Percentiles rank a stretch among this genome's conserved stretches.
phyloP scores from a whole-genome alignment of 768 basidiomycete genomes.

The Phaffia australis region DNA sequence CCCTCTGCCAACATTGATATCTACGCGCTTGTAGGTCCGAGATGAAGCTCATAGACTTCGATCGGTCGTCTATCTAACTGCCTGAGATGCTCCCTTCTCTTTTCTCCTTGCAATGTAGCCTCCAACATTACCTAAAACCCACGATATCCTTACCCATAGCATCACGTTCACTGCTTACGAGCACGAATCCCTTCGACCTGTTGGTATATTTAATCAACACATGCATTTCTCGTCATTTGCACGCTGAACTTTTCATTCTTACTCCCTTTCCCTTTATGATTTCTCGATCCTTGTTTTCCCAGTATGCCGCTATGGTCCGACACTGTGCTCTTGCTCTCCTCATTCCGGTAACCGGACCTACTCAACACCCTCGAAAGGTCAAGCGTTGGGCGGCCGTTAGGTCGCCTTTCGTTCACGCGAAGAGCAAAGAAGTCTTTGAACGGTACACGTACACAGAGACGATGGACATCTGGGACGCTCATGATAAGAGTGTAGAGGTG shows the following conservation, averaged over 20 bases:
- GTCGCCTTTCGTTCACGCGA: conserved; percentile 17
- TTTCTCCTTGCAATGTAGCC: conserved; percentile 5
- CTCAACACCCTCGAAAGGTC: not conserved
- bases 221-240: not conserved
- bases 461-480: conserved; percentile 23
- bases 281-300: not conserved
- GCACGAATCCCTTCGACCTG: conserved; percentile 3
- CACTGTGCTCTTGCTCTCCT: conserved; percentile 22
- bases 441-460: conserved; percentile 3
- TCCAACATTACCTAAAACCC: conserved; percentile 15
- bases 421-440: conserved; percentile 21
- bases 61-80: not conserved
- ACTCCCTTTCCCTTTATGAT: not conserved
- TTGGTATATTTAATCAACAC: not conserved
- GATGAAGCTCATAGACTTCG: not conserved
- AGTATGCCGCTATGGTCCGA: conserved; percentile 24
- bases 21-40: conserved; percentile 20
- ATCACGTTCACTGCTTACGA: conserved; percentile 24
- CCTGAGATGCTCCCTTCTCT: not conserved
- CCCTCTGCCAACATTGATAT: conserved; percentile 21
- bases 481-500: conserved; percentile 23
- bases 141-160: conserved; percentile 22
- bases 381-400: conserved; percentile 21
- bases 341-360: conserved; percentile 20
- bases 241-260: not conserved